A percentile compares a stretch with the other conserved stretches of the same genome.
Evolutionary conservation across 495 filamentous ascomycete species (phyloP).

Genomic region (Lasiosphaeria hispida): DNA sequence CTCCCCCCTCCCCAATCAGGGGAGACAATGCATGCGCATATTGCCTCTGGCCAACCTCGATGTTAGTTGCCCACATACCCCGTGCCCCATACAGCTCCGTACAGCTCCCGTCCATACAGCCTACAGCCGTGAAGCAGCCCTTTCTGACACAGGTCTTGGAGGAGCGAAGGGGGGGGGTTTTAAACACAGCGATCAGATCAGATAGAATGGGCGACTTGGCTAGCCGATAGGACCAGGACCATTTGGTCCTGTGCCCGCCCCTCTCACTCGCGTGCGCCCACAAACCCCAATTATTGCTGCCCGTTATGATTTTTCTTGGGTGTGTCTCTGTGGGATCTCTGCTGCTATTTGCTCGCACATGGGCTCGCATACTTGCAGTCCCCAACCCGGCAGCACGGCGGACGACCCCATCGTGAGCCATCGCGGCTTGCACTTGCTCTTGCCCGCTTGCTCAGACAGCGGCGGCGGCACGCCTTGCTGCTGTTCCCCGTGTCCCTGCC

Average conservation of each 20-base stretch:
- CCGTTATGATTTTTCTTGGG: slow-evolving; percentile 6
- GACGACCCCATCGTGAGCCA: slow-evolving; percentile 8
- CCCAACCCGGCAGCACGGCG: not conserved
- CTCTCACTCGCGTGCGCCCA: not conserved
- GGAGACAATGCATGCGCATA: not conserved
- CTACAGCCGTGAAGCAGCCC: not conserved
- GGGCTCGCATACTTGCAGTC: no score
- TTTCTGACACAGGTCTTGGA: slow-evolving; percentile 13
- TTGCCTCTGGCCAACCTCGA: slow-evolving; percentile 2
- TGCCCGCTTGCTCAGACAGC: slow-evolving; percentile 10
- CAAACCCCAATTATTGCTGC: slow-evolving; percentile 1
- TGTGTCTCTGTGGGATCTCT: no score
- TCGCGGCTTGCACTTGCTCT: slow-evolving; percentile 8
- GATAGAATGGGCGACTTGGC: not conserved
- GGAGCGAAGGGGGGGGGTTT: slow-evolving; percentile 2
- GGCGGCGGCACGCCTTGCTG: slow-evolving; percentile 15
- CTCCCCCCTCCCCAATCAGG: not conserved
- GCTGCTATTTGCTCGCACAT: slow-evolving; percentile 3
- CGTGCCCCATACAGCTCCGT: not conserved
- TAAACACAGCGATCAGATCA: slow-evolving; percentile 11
- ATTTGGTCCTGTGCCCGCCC: not conserved
- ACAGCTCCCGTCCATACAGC: not conserved
- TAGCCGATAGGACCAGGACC: not conserved
- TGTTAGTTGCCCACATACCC: not conserved
- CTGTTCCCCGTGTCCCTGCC: not conserved